Evolutionary conservation across 257 asterid genomes (phyloP).

Genomic region (Lycium ferocissimum): DNA sequence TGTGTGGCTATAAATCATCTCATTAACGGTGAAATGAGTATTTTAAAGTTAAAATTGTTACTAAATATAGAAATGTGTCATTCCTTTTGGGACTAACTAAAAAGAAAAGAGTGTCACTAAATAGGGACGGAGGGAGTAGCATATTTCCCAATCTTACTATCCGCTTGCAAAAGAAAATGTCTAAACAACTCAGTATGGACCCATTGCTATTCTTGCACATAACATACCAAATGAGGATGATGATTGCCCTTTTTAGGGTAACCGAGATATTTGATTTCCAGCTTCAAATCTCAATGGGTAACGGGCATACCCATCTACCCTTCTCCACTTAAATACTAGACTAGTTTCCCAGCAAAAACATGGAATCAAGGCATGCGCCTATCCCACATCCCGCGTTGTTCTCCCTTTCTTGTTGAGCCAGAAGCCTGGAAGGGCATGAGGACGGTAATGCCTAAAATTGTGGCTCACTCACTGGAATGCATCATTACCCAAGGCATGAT

Average conservation of each 20-base stretch:
- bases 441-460: neutral
- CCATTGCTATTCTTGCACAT: neutral
- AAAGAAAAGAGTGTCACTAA: too few relatives aligned
- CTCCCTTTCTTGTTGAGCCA: neutral
- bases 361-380: neutral
- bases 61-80: too few relatives aligned
- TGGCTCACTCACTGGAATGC: slow-evolving; percentile 6
- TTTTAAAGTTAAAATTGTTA: too few relatives aligned
- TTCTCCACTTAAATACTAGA: slow-evolving; percentile 12
- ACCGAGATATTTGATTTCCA: neutral
- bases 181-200: neutral
- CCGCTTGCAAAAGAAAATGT: neutral
- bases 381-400: neutral
- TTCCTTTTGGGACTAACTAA: too few relatives aligned
- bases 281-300: neutral
- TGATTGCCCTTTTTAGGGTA: neutral
- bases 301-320: neutral
- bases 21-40: too few relatives aligned
- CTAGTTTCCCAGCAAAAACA: neutral
- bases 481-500: neutral
- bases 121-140: neutral
- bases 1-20: too few relatives aligned
- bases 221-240: neutral
- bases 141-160: slow-evolving; percentile 17
- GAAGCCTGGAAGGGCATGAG: neutral